A percentile compares a stretch with the other conserved stretches of the same genome.
Evolutionary conservation across 768 basidiomycete species (phyloP).

Genomic region (Tulasnella sp.): DNA sequence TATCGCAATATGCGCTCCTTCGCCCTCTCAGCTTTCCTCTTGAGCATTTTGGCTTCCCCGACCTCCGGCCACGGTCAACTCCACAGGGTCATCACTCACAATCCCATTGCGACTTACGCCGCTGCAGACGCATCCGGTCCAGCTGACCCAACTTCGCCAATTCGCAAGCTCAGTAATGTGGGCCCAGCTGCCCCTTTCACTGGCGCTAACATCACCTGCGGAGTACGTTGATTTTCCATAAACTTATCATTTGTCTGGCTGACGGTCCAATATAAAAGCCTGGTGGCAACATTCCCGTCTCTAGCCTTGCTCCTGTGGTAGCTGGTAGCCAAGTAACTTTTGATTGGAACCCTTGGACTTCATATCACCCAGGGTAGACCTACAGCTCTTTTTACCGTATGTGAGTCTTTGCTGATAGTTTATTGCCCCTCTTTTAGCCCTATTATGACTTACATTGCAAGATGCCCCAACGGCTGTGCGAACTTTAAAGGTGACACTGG

Average conservation of each 20-base stretch:
- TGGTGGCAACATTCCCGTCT: constrained; percentile 12
- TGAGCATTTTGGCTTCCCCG: background rate
- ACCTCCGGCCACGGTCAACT: constrained; percentile 12
- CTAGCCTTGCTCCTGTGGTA: constrained; percentile 1
- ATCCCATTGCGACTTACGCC: background rate
- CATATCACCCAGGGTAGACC: constrained; percentile 1
- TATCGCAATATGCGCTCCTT: background rate
- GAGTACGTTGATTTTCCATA: background rate
- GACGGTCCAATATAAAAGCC: background rate
- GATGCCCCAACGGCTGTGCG: constrained; percentile 13
- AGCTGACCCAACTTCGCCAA: constrained; percentile 13
- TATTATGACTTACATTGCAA: constrained; percentile 13
- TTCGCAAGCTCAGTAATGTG: constrained; percentile 11
- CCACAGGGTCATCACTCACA: constrained; percentile 10
- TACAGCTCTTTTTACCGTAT: no score
- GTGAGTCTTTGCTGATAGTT: no score
- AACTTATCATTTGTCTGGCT: background rate
- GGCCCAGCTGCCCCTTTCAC: constrained; percentile 12
- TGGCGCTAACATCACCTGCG: constrained; percentile 10
- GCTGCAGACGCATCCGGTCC: constrained; percentile 13
- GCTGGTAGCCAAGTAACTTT: constrained; percentile 14
- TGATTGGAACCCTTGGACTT: constrained; percentile 14
- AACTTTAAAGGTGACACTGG: constrained; percentile 15
- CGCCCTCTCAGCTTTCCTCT: background rate
- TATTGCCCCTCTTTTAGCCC: no score